phyloP scores from a whole-genome alignment of 148 eudicot species.

The Rhododendron vialii region DNA sequence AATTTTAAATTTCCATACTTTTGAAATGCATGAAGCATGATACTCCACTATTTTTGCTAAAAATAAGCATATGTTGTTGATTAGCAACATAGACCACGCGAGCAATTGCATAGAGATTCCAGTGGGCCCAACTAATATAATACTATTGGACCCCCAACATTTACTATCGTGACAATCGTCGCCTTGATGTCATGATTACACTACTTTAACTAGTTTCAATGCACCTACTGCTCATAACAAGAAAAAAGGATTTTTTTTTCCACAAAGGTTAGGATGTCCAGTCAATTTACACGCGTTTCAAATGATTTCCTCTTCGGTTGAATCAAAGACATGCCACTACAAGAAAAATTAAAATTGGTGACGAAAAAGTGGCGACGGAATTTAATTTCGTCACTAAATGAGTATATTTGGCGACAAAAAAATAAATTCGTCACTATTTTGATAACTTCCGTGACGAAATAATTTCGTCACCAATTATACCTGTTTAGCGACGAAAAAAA shows the following conservation, averaged over 20 bases:
- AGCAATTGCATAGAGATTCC: neutral
- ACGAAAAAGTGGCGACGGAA: too few species aligned
- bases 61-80: neutral
- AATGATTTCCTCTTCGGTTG: too few species aligned
- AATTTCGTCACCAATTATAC: too few species aligned
- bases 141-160: conserved; percentile 4
- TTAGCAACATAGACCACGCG: neutral
- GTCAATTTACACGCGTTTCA: too few species aligned
- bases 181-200: conserved; percentile 4
- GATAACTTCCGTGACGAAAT: too few species aligned
- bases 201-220: neutral
- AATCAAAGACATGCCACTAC: too few species aligned
- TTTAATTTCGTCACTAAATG: too few species aligned
- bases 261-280: too few species aligned
- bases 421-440: too few species aligned
- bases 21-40: neutral
- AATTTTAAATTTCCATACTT: neutral
- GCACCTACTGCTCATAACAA: neutral
- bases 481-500: too few species aligned
- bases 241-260: neutral
- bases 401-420: too few species aligned
- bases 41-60: neutral
- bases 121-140: neutral
- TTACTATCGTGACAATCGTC: neutral
- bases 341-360: too few species aligned